Conservation (phyloP, 2,329 filamentous ascomycete genomes). For the Colletotrichum sp. region DNA sequence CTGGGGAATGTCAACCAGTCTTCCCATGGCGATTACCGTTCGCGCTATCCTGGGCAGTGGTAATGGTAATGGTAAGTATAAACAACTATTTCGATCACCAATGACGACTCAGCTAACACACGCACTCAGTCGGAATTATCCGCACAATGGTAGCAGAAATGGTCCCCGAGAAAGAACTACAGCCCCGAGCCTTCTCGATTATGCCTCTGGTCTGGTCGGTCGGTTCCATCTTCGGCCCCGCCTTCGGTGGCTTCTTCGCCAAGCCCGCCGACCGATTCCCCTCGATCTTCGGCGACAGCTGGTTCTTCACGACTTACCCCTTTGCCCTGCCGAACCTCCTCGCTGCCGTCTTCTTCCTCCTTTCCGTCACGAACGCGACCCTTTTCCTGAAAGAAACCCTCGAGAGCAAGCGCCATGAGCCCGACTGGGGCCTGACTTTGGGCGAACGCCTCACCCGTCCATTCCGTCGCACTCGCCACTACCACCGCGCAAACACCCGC, state of each 20-base stretch:
- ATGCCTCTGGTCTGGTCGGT: conserved; percentile 93
- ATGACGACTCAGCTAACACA: neutral
- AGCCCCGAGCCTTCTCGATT: conserved; percentile 87
- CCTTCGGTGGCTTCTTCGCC: conserved; percentile 85
- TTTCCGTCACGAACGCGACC: conserved; percentile 75
- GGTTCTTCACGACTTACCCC: conserved; percentile 77
- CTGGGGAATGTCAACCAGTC: conserved; percentile 82
- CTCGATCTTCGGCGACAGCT: conserved; percentile 67
- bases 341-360: conserved; percentile 75
- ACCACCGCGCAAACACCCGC: conserved; percentile 26
- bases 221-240: conserved; percentile 86
- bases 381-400: conserved; percentile 90
- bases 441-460: conserved; percentile 67
- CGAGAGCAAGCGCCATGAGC: conserved; percentile 68
- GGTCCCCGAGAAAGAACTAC: conserved; percentile 84
- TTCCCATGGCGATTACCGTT: conserved; percentile 80
- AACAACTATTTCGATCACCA: neutral
- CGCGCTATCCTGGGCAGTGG: conserved; percentile 81
- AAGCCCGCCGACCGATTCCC: conserved; percentile 80
- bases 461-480: conserved; percentile 29
- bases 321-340: conserved; percentile 87
- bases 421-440: conserved; percentile 77
- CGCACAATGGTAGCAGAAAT: conserved; percentile 92
- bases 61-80: conserved; percentile 76
- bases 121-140: conserved; percentile 78